Conservation (phyloP, 306 rosid genomes). For the Chamaecrista fasciculata region DNA sequence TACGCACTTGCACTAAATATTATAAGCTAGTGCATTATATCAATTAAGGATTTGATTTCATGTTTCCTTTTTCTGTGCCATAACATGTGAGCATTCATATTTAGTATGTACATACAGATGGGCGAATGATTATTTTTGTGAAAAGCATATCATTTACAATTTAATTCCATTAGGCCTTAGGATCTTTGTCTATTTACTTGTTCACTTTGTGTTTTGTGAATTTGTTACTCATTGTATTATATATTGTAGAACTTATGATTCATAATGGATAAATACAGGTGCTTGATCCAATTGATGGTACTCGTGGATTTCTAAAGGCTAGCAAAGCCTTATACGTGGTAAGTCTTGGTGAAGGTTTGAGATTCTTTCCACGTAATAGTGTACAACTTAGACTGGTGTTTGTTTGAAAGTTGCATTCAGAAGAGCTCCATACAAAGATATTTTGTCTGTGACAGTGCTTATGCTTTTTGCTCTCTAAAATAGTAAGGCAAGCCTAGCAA, state of each 20-base stretch:
- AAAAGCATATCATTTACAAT: slow-evolving; percentile 12
- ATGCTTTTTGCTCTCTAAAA: background rate
- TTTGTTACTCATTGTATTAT: slow-evolving; percentile 20
- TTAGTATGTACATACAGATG: background rate
- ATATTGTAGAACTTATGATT: slow-evolving; percentile 22
- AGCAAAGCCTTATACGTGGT: slow-evolving; percentile 39
- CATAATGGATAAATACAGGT: slow-evolving; percentile 52
- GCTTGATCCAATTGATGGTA: slow-evolving; percentile 92
- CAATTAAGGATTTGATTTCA: background rate
- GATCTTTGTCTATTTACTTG: background rate
- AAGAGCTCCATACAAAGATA: slow-evolving; percentile 6
- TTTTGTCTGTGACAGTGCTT: slow-evolving; percentile 21
- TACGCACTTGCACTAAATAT: background rate
- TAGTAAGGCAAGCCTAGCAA: background rate
- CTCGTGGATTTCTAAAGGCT: slow-evolving; percentile 71
- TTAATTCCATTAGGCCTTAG: background rate
- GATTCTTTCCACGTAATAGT: slow-evolving; percentile 2
- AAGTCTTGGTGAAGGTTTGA: slow-evolving; percentile 28
- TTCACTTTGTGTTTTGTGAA: slow-evolving; percentile 5
- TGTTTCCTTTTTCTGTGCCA: slow-evolving; percentile 14
- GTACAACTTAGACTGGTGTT: background rate
- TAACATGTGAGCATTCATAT: slow-evolving; percentile 2
- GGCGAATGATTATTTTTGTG: background rate
- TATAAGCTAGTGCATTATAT: background rate
- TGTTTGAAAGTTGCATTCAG: background rate